phyloP scores from a whole-genome alignment of 805 yeast genomes.

The Metschnikowia shivogae region DNA sequence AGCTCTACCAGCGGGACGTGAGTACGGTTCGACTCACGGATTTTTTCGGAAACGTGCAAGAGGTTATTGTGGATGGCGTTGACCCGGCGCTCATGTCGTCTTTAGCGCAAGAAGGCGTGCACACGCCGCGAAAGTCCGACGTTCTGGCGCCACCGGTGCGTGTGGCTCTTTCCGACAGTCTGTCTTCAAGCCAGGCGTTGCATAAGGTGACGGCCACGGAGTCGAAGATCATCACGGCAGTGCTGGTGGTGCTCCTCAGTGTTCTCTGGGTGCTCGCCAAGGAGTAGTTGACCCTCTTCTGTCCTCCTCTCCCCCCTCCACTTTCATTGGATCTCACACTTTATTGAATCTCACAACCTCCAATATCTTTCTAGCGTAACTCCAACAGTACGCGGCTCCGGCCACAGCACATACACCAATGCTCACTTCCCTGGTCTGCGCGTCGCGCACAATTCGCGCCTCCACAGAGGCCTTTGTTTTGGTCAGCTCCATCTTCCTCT shows the following conservation, averaged over 20 bases:
- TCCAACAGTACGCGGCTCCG: background rate
- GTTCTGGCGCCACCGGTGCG: background rate
- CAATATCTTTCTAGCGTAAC: too few species aligned
- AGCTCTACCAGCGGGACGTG: slow-evolving; percentile 63
- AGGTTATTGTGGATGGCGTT: slow-evolving; percentile 58
- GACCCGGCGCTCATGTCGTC: slow-evolving; percentile 44
- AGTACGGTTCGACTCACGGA: slow-evolving; percentile 78
- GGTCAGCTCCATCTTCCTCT: slow-evolving; percentile 1
- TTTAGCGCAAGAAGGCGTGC: slow-evolving; percentile 2
- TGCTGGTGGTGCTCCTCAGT: slow-evolving; percentile 16
- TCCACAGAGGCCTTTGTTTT: slow-evolving; percentile 4
- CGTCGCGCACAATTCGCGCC: slow-evolving; percentile 2
- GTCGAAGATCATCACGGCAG: slow-evolving; percentile 13
- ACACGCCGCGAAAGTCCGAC: background rate
- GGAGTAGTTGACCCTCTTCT: background rate
- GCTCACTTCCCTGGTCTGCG: background rate
- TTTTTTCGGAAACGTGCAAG: slow-evolving; percentile 90
- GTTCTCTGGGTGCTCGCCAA: slow-evolving; percentile 16
- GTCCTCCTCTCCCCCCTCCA: background rate
- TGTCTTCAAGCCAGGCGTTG: slow-evolving; percentile 8
- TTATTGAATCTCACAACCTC: too few species aligned
- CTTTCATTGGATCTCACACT: too few species aligned
- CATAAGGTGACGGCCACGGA: slow-evolving; percentile 16
- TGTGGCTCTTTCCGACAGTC: slow-evolving; percentile 7
- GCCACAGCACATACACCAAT: too few species aligned